Percentiles rank a stretch among this genome's conserved stretches.
Evolutionary conservation across 2,329 filamentous ascomycete genomes (phyloP).

Genomic region (Metarhizium sp.): DNA sequence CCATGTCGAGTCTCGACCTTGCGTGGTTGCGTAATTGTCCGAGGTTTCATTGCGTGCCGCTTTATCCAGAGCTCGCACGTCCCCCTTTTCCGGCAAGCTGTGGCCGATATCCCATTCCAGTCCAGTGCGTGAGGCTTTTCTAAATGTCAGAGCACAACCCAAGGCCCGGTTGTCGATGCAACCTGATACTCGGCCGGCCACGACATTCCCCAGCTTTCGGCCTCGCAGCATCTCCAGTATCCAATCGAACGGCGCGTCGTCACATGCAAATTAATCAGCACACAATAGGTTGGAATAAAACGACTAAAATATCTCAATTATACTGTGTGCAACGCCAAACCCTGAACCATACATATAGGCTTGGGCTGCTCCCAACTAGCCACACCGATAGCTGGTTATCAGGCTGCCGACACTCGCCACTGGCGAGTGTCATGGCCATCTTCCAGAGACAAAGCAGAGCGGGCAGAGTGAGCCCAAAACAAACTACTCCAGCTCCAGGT

Average conservation of each 20-base stretch:
- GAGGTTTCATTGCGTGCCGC: not conserved
- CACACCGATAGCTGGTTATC: not conserved
- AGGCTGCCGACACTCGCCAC: not conserved
- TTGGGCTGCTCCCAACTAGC: slow-evolving; percentile 1
- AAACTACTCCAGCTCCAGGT: not conserved
- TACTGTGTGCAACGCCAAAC: slow-evolving; percentile 34
- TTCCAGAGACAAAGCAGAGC: not conserved
- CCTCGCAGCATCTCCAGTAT: not conserved
- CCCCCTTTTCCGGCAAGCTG: not conserved
- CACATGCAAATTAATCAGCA: not conserved
- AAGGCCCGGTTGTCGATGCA: not conserved
- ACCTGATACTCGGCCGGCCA: slow-evolving; percentile 2
- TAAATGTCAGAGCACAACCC: not conserved
- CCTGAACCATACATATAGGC: slow-evolving; percentile 34
- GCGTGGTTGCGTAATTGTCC: no score
- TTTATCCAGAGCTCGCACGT: not conserved
- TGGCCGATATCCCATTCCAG: not conserved
- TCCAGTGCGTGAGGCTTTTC: not conserved
- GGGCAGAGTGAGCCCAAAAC: not conserved
- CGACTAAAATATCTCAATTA: slow-evolving; percentile 27
- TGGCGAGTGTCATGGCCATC: not conserved
- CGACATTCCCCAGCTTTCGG: not conserved
- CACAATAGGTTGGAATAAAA: not conserved
- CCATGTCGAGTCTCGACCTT: no score
- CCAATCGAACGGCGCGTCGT: not conserved